Conservation (phyloP, 176 grass and related monocot genomes). For the Aegilops speltoides region DNA sequence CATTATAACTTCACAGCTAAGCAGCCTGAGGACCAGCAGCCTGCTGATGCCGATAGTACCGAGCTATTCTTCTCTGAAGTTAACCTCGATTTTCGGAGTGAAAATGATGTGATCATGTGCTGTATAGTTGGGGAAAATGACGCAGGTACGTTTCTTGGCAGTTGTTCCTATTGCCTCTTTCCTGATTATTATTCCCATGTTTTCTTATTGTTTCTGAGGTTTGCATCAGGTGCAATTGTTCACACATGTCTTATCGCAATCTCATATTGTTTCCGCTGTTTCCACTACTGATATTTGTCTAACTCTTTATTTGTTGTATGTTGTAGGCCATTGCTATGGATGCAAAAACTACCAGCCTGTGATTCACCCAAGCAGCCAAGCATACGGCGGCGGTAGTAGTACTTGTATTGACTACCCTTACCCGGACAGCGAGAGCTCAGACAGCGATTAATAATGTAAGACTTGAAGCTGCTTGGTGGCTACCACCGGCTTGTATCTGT, state of each 20-base stretch:
- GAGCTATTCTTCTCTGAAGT: constrained; percentile 18
- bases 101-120: constrained; percentile 18
- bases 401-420: background rate
- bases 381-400: background rate
- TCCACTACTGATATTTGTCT: background rate
- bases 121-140: constrained; percentile 16
- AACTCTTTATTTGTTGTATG: background rate
- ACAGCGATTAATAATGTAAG: background rate
- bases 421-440: background rate
- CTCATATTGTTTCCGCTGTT: background rate
- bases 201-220: background rate
- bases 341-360: background rate
- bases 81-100: background rate
- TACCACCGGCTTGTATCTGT: no score
- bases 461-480: background rate
- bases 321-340: background rate
- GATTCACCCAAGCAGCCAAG: background rate
- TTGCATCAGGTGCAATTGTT: background rate
- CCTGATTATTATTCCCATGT: background rate
- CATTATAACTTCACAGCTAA: constrained; percentile 33
- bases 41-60: no score
- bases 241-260: background rate
- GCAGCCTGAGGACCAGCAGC: background rate
- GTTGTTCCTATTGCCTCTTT: background rate
- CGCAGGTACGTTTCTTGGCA: background rate